These are phyloP conservation scores for Physcia stellaris DNA, from an alignment of 495 filamentous ascomycete species.

Conservation along the genomic window DNA sequence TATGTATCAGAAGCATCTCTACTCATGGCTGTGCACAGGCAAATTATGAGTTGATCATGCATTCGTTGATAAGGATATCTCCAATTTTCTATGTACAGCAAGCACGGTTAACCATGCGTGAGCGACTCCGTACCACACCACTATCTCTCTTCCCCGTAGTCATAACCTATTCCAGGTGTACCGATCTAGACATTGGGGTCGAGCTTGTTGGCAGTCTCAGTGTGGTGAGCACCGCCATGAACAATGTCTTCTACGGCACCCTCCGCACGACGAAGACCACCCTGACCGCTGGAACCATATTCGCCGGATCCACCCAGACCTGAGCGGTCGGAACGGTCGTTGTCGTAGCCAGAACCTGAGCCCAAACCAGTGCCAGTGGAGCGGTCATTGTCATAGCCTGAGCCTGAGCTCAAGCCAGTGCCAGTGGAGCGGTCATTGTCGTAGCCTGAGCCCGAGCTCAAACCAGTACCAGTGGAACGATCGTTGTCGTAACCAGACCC, in stretches of 20 bases:
- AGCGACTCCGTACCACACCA: too few relatives aligned
- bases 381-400: background rate
- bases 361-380: background rate
- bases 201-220: conserved; percentile 13
- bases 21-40: too few relatives aligned
- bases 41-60: too few relatives aligned
- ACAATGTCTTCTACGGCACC: conserved; percentile 14
- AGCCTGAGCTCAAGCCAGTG: background rate
- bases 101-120: too few relatives aligned
- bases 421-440: background rate
- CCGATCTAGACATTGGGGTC: conserved; percentile 10
- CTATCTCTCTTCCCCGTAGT: too few relatives aligned
- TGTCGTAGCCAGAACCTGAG: background rate
- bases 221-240: conserved; percentile 13
- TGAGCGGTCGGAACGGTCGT: background rate
- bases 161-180: too few relatives aligned
- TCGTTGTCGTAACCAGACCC: background rate
- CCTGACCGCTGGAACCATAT: conserved; percentile 3
- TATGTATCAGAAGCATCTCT: too few relatives aligned
- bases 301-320: conserved; percentile 1
- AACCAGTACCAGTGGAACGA: background rate
- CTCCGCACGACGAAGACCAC: conserved; percentile 4
- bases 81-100: too few relatives aligned
- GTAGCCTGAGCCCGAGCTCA: background rate
- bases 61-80: too few relatives aligned